Evolutionary conservation across 148 eudicot species (phyloP), one percentile per base, ranked within the genome.

Genomic region (Vaccinium darrowii): DNA sequence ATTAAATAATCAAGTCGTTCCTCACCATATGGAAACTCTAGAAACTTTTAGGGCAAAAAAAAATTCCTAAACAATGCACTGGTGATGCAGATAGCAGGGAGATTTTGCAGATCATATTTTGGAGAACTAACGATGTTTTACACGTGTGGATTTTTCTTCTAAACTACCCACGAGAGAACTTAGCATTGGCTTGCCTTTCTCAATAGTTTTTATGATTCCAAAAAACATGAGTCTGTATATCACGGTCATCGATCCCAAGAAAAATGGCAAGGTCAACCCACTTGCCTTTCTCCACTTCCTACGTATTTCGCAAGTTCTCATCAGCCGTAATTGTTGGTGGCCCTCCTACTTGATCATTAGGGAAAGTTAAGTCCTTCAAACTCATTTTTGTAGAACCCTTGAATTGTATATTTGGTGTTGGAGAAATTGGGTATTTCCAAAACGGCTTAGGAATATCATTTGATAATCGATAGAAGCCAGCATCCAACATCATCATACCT

Each of bases 221-320:
- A 93, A 86, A 65, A 94, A 94, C 88, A 94, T 82, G 15, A 93
- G 77, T 85, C 93, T 84, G 81, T 93, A 94, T 30, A 30, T 30
- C 4, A 88, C 74, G 67, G 89, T 89, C 98, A n/a, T n/a, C n/a
- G n/a, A 94, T 94, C 16, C 94, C 98, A n/a, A 94, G 1, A 54
- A 94, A 36, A 36, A 93, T 91, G 0, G 57, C 91, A 56, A 94
- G 83, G 69, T 94, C 92, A 3, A 92, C 89, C 95, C 98, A 94
- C 76, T 94, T 94, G 1, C 92, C 92, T 89, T 87, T 90, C 72
- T 92, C 88, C 8, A 92, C 89, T 87, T 94, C 89, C 98, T 93
- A 94, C 18, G 85, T 51, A 11, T 14, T 79, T 69, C 81, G 91
- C 87, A 94, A 85, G 21, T 93, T 88, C 76, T 92, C 87, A 0